Percentiles rank a stretch among this genome's conserved stretches.
phyloP scores from a whole-genome alignment of 2,329 filamentous ascomycete species.

The Diaporthe caulivora region DNA sequence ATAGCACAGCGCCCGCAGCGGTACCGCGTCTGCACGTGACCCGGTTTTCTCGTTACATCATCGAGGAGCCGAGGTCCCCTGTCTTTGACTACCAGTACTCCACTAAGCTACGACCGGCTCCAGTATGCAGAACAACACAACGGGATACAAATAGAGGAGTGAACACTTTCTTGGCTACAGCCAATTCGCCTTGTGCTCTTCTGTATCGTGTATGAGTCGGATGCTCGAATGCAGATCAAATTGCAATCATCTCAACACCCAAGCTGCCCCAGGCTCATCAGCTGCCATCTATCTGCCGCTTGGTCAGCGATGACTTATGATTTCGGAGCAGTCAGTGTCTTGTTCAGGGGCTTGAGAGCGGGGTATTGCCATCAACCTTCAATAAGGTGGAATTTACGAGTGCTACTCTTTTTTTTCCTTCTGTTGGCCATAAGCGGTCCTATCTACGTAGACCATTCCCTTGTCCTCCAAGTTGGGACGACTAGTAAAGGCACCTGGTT shows the following conservation, averaged over 20 bases:
- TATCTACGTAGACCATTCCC: background rate
- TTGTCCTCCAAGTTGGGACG: background rate
- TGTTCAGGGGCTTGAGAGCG: background rate
- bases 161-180: background rate
- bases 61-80: background rate
- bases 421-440: background rate
- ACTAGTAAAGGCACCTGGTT: background rate
- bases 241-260: background rate
- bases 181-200: background rate
- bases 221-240: background rate
- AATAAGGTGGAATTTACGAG: background rate
- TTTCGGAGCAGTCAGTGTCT: background rate
- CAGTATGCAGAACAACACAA: no score
- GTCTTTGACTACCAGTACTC: background rate
- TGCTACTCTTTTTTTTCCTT: background rate
- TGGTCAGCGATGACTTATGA: slow-evolving; percentile 18
- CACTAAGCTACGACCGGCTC: background rate
- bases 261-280: background rate
- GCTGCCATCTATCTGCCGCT: background rate
- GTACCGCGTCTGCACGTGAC: slow-evolving; percentile 34
- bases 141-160: background rate
- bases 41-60: slow-evolving; percentile 12
- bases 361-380: background rate
- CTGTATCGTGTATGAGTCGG: background rate
- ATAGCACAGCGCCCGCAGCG: background rate